A percentile compares a stretch with the other conserved stretches of the same genome.
Evolutionary conservation across 176 grass and related monocot genomes (phyloP).

Genomic region (Oryza officinalis): DNA sequence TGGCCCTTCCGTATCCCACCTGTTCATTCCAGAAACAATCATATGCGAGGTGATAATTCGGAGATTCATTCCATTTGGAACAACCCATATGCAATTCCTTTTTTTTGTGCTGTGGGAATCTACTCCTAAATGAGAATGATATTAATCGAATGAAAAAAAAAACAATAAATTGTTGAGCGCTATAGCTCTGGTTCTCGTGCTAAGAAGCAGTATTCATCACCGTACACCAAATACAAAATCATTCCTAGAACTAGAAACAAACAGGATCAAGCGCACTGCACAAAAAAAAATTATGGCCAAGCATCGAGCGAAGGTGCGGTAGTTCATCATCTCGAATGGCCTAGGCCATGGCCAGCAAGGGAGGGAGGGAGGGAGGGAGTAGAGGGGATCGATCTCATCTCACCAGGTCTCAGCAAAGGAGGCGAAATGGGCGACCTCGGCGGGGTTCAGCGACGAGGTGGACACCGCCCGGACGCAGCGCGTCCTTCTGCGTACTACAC

Average conservation of each 20-base stretch:
- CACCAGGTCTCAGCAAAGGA: constrained; percentile 79
- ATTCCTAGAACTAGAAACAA: not conserved
- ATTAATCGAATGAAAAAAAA: not conserved
- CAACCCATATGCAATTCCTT: not conserved
- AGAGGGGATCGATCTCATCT: not conserved
- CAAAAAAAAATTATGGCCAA: not conserved
- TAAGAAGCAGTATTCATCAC: not conserved
- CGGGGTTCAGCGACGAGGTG: constrained; percentile 57
- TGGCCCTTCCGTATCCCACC: constrained; percentile 90
- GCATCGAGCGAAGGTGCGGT: not conserved
- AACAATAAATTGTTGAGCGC: too few relatives aligned
- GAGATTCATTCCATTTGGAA: not conserved
- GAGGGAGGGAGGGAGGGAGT: not conserved
- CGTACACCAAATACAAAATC: not conserved
- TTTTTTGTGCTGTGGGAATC: not conserved
- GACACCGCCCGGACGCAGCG: not conserved
- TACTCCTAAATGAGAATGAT: not conserved
- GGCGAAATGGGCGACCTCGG: constrained; percentile 71
- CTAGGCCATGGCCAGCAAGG: not conserved
- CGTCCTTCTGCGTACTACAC: not conserved
- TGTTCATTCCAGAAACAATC: constrained; percentile 43
- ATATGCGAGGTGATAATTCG: not conserved
- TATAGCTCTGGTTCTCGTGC: too few relatives aligned
- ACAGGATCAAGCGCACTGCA: not conserved
- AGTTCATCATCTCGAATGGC: not conserved